Evolutionary conservation across 2,329 filamentous ascomycete genomes (phyloP).

Genomic region (Sporothrix inflata): DNA sequence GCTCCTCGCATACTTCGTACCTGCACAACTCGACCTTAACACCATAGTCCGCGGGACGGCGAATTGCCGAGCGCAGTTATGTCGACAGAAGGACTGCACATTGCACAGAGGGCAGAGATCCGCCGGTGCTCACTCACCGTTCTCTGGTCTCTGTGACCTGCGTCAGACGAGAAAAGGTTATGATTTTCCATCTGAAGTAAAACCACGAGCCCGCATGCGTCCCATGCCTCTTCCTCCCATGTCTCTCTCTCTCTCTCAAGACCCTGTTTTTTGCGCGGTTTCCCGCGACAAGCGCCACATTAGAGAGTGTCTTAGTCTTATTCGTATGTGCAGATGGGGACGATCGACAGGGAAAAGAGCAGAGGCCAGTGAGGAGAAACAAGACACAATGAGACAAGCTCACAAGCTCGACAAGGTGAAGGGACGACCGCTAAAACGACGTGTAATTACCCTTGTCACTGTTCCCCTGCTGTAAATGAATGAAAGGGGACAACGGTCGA

Average conservation of each 20-base stretch:
- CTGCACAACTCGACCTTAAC: constrained; percentile 3
- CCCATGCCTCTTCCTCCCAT: neutral
- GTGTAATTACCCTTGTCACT: neutral
- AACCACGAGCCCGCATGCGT: neutral
- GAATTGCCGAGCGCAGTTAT: constrained; percentile 1
- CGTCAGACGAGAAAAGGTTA: too few relatives aligned
- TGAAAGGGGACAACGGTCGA: constrained; percentile 15
- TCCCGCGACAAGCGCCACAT: constrained; percentile 11
- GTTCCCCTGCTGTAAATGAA: neutral
- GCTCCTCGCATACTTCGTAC: constrained; percentile 1
- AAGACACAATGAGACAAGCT: neutral
- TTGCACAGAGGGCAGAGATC: neutral
- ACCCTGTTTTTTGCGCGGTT: neutral
- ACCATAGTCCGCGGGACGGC: neutral
- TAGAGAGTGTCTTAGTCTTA: neutral
- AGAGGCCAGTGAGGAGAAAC: neutral
- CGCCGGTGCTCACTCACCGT: neutral
- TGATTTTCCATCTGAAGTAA: neutral
- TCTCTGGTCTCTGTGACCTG: too few relatives aligned
- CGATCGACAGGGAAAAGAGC: neutral
- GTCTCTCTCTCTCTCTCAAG: neutral
- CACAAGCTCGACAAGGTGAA: neutral
- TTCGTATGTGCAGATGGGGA: neutral
- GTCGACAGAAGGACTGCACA: neutral
- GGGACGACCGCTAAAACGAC: neutral